Conservation (phyloP, 495 filamentous ascomycete species). For the Penicillium cataractarum region DNA sequence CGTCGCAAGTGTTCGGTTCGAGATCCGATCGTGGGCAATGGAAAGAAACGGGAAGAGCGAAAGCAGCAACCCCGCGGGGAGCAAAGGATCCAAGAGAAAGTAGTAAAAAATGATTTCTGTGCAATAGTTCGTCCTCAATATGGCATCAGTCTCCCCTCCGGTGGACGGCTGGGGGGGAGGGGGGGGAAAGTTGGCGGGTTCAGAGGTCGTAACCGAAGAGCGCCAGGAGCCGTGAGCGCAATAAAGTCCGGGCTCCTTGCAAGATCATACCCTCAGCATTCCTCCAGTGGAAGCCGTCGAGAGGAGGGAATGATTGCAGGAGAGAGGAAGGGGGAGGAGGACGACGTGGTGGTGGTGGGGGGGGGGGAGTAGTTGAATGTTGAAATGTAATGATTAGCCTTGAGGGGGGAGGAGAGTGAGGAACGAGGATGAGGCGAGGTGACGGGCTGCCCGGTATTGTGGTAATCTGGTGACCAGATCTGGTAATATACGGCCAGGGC, state of each 20-base stretch:
- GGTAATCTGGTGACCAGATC: conserved; percentile 23
- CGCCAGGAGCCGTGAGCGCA: conserved; percentile 53
- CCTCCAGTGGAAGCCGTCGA: conserved; percentile 25
- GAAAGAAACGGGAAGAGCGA: conserved; percentile 21
- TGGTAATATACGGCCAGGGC: neutral
- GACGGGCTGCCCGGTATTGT: conserved; percentile 31
- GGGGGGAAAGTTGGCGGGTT: conserved; percentile 24
- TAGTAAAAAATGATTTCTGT: conserved; percentile 25
- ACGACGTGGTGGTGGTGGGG: conserved; percentile 11
- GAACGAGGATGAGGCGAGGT: conserved; percentile 26
- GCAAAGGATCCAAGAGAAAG: conserved; percentile 23
- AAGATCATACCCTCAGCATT: conserved; percentile 55
- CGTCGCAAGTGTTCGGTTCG: conserved; percentile 43
- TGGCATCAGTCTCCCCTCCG: conserved; percentile 37
- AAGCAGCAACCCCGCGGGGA: conserved; percentile 18
- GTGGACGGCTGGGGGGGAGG: conserved; percentile 18
- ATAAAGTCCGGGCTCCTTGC: conserved; percentile 49
- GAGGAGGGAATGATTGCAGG: conserved; percentile 11
- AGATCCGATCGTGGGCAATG: conserved; percentile 38
- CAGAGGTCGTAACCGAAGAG: conserved; percentile 35
- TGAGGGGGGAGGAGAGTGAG: conserved; percentile 26
- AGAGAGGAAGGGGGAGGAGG: neutral
- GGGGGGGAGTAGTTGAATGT: conserved; percentile 24
- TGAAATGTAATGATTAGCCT: conserved; percentile 33
- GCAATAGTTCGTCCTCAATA: conserved; percentile 28